Evolutionary conservation across 179 eudicot species (phyloP).

Genomic region (Spergularia azorica): DNA sequence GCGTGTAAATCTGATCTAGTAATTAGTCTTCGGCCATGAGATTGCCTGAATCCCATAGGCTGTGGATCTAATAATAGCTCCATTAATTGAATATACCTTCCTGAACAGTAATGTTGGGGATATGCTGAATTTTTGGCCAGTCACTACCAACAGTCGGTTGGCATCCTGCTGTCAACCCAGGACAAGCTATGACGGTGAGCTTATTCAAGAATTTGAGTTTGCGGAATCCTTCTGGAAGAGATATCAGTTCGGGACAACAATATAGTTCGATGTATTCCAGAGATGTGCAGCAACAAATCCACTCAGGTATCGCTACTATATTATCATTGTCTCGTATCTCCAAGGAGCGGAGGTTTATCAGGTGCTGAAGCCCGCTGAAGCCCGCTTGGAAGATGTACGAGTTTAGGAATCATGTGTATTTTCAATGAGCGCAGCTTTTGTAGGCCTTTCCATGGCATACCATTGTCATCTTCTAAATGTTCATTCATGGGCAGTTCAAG

Average conservation of each 20-base stretch:
- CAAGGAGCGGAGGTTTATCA: not conserved
- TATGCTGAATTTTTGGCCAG: no score
- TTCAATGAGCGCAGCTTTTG: slow-evolving; percentile 4
- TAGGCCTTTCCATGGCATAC: slow-evolving; percentile 29
- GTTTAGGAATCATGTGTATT: not conserved
- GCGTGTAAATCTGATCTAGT: no score
- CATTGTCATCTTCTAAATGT: not conserved
- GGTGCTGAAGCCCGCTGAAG: not conserved
- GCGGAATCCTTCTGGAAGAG: slow-evolving; percentile 15
- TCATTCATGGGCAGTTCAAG: slow-evolving; percentile 1
- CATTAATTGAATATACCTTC: no score
- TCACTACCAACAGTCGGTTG: no score
- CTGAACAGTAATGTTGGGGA: no score
- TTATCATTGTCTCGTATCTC: not conserved
- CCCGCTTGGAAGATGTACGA: not conserved
- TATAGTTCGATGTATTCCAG: not conserved
- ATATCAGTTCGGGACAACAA: slow-evolving; percentile 2
- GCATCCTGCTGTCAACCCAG: no score
- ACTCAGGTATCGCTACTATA: not conserved
- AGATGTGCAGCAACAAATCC: not conserved
- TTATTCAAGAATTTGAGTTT: not conserved
- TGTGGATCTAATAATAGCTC: no score
- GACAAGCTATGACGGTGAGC: no score
- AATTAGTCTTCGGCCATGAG: no score
- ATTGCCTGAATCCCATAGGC: no score